A percentile compares a stretch with the other conserved stretches of the same genome.
phyloP scores from a whole-genome alignment of 495 filamentous ascomycete genomes.

The Neurospora sp. region DNA sequence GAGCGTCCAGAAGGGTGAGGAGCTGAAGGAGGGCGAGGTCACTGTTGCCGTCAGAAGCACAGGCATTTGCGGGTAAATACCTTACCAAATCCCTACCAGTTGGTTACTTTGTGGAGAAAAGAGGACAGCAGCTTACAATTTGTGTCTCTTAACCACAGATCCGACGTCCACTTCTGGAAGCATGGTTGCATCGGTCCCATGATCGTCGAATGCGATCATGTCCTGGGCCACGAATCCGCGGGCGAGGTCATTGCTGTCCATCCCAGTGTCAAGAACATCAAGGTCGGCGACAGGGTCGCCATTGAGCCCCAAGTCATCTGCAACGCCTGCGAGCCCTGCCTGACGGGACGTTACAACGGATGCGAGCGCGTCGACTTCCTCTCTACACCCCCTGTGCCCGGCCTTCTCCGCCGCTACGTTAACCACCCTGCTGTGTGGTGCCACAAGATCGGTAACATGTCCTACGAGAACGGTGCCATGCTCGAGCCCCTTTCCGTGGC shows the following conservation, averaged over 20 bases:
- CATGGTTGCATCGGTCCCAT: constrained; percentile 88
- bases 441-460: constrained; percentile 85
- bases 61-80: constrained; percentile 77
- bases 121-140: constrained; percentile 9
- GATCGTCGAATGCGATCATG: constrained; percentile 78
- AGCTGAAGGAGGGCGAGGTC: constrained; percentile 70
- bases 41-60: constrained; percentile 79
- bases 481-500: constrained; percentile 81
- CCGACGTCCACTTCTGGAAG: constrained; percentile 95
- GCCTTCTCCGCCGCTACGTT: constrained; percentile 84
- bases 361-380: constrained; percentile 78
- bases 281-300: constrained; percentile 77
- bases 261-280: constrained; percentile 62
- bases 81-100: not conserved
- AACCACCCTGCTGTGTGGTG: constrained; percentile 89
- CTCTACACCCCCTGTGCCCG: constrained; percentile 79
- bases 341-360: constrained; percentile 87
- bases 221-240: constrained; percentile 88
- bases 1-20: constrained; percentile 57
- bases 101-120: constrained; percentile 16
- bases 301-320: constrained; percentile 89
- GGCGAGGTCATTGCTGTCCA: constrained; percentile 75
- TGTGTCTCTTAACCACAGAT: constrained; percentile 37
- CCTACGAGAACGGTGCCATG: constrained; percentile 78
- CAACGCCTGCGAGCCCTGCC: constrained; percentile 76